Evolutionary conservation across 148 eudicot species (phyloP).

Genomic region (Camellia japonica): DNA sequence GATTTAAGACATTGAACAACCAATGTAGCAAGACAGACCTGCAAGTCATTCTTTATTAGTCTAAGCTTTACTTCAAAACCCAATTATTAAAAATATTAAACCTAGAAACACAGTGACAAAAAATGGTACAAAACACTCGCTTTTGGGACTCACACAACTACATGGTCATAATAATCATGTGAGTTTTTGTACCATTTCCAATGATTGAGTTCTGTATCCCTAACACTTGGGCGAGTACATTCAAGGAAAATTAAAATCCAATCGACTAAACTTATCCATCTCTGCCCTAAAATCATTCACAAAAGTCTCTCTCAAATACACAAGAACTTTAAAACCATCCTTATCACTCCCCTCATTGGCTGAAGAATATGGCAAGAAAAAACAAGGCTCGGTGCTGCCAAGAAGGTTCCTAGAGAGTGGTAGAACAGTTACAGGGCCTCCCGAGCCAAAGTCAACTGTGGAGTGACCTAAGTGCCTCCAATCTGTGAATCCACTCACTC

Average conservation of each 20-base stretch:
- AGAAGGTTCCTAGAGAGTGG: conserved; percentile 59
- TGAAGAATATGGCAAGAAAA: conserved; percentile 53
- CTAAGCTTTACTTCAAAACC: too few species aligned
- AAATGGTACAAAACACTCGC: too few species aligned
- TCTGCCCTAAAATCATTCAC: conserved; percentile 41
- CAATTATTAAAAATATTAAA: too few species aligned
- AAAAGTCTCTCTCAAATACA: conserved; percentile 38
- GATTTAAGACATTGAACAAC: too few species aligned
- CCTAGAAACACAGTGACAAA: too few species aligned
- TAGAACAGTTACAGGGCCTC: conserved; percentile 60
- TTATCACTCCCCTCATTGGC: conserved; percentile 17
- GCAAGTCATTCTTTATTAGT: too few species aligned
- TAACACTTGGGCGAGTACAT: not conserved
- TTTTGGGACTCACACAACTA: too few species aligned
- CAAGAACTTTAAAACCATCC: conserved; percentile 57
- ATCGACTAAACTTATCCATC: conserved; percentile 38
- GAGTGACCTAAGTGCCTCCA: conserved; percentile 82
- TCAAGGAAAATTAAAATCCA: conserved; percentile 21
- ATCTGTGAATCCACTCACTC: conserved; percentile 67
- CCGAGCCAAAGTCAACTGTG: conserved; percentile 68
- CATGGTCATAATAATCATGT: too few species aligned
- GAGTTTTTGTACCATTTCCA: too few species aligned
- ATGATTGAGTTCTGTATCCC: too few species aligned
- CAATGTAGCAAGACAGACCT: too few species aligned
- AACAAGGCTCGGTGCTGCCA: conserved; percentile 64